phyloP scores from a whole-genome alignment of 2,329 filamentous ascomycete species.

The Colletotrichum sp. region DNA sequence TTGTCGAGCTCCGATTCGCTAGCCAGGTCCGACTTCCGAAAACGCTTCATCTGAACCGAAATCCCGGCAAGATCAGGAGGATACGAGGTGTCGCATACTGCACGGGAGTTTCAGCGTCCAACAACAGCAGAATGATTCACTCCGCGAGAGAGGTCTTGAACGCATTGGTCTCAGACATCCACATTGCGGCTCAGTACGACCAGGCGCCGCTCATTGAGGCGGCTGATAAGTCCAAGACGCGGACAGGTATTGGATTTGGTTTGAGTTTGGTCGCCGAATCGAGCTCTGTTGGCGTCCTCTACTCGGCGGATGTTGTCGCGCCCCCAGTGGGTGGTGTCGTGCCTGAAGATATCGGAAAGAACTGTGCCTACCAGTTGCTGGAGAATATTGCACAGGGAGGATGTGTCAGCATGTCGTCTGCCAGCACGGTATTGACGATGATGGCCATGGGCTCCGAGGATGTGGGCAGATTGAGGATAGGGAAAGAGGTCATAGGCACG shows the following conservation, averaged over 20 bases:
- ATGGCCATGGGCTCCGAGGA: conserved; percentile 99
- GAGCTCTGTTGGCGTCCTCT: conserved; percentile 79
- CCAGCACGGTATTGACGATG: conserved; percentile 77
- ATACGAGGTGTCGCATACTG: conserved; percentile 94
- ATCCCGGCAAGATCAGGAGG: conserved; percentile 82
- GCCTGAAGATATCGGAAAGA: conserved; percentile 88
- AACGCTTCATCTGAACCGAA: conserved; percentile 86
- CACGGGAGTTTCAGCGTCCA: conserved; percentile 88
- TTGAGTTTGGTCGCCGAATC: conserved; percentile 90
- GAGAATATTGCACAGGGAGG: conserved; percentile 84
- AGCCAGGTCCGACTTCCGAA: conserved; percentile 93
- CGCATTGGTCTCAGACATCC: conserved; percentile 83
- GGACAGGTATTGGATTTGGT: conserved; percentile 89
- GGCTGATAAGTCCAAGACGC: conserved; percentile 64
- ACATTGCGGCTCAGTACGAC: conserved; percentile 84
- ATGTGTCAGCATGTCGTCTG: conserved; percentile 76
- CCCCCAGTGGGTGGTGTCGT: conserved; percentile 81
- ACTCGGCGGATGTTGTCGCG: conserved; percentile 81
- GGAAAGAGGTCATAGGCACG: conserved; percentile 79
- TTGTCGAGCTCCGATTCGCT: conserved; percentile 92
- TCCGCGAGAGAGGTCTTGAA: conserved; percentile 88
- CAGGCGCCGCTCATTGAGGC: conserved; percentile 62
- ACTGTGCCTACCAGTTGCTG: conserved; percentile 87
- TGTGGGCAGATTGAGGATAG: conserved; percentile 84
- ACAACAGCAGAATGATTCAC: conserved; percentile 96